These are phyloP conservation scores for Leccinellum luteum DNA, from an alignment of 768 basidiomycete genomes.

Conservation along the genomic window DNA sequence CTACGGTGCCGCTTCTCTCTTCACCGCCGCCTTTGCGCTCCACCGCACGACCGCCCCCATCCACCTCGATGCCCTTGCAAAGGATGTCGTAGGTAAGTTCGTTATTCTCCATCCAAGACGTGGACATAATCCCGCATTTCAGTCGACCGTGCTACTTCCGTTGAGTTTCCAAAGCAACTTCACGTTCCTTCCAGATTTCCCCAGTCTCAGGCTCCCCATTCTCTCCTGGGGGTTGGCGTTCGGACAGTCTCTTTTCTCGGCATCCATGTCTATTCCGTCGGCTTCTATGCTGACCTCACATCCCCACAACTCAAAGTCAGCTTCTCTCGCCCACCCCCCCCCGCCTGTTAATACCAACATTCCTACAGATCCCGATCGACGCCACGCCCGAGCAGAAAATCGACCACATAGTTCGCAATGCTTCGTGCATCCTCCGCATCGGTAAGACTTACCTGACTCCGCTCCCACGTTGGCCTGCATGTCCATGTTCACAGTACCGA, in stretches of 20 bases:
- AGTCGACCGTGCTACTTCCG: conserved; percentile 76
- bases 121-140: background rate
- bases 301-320: conserved; percentile 59
- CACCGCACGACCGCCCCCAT: conserved; percentile 28
- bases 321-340: background rate
- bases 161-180: conserved; percentile 68
- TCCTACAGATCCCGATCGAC: conserved; percentile 46
- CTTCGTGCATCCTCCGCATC: conserved; percentile 73
- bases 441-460: conserved; percentile 38
- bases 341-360: background rate
- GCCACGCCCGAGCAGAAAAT: conserved; percentile 71
- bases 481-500: conserved; percentile 55
- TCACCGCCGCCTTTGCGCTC: conserved; percentile 29
- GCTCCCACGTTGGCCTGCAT: background rate
- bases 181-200: conserved; percentile 61
- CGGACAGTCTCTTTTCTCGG: conserved; percentile 86
- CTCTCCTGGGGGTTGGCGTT: conserved; percentile 81
- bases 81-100: conserved; percentile 24
- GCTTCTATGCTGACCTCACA: conserved; percentile 83
- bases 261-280: conserved; percentile 87
- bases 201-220: conserved; percentile 58
- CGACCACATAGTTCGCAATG: conserved; percentile 60
- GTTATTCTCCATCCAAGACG: background rate
- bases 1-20: conserved; percentile 34
- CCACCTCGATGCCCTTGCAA: conserved; percentile 44